These are phyloP conservation scores for Anthracocystis walkeri DNA, from an alignment of 1,284 basidiomycete genomes.

Conservation along the genomic window DNA sequence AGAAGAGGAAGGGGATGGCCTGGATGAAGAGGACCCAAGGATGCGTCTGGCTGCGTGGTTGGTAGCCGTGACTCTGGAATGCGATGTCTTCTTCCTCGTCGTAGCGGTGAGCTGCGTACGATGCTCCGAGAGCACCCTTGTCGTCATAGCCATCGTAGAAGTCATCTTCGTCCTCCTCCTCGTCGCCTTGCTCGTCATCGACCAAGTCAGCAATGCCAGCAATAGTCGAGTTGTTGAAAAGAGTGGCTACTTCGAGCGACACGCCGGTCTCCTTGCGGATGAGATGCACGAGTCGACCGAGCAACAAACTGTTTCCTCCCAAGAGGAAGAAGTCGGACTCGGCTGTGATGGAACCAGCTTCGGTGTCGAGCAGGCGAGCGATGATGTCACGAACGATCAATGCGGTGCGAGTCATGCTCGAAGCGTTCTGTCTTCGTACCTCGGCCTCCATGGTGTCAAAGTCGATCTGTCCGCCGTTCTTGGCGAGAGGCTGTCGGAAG, in stretches of 20 bases:
- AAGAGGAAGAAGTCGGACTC: constrained; percentile 70
- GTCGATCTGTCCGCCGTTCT: constrained; percentile 67
- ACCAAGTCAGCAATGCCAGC: constrained; percentile 65
- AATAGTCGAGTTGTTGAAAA: constrained; percentile 69
- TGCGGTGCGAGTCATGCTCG: constrained; percentile 66
- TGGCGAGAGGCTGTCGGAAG: constrained; percentile 68
- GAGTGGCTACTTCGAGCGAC: constrained; percentile 66
- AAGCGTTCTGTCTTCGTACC: constrained; percentile 68
- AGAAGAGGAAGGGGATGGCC: constrained; percentile 66
- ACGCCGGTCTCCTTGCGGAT: constrained; percentile 69
- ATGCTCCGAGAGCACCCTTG: constrained; percentile 57
- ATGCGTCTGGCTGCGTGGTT: constrained; percentile 66
- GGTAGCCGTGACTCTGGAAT: constrained; percentile 66
- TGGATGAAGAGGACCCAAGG: constrained; percentile 67
- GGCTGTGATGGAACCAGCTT: constrained; percentile 68
- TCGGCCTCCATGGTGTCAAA: constrained; percentile 69
- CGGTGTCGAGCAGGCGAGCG: constrained; percentile 67
- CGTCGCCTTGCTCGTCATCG: constrained; percentile 63
- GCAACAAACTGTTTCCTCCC: constrained; percentile 68
- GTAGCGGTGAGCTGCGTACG: constrained; percentile 65
- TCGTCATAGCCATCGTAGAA: constrained; percentile 66
- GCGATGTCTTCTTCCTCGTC: constrained; percentile 64
- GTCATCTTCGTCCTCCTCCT: constrained; percentile 60
- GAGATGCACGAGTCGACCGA: constrained; percentile 67
- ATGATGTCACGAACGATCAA: constrained; percentile 68